Evolutionary conservation across 208 protist species (phyloP).

Genomic region (Kentomonas sorsogonicus): DNA sequence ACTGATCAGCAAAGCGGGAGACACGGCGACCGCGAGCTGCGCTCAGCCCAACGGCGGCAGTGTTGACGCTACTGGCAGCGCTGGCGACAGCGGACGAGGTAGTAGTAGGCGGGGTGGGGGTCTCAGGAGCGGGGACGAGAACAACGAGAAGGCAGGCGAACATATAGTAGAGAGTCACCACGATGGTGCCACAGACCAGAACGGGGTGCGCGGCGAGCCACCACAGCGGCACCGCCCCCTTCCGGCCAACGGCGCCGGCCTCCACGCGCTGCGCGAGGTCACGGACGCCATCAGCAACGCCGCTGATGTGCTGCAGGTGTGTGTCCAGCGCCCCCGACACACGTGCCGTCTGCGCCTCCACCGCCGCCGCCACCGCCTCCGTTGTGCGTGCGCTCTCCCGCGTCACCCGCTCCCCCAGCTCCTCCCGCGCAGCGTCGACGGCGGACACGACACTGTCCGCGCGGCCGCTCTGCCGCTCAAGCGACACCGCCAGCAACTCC

Average conservation of each 20-base stretch:
- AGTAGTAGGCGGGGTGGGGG: background rate
- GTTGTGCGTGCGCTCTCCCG: too few relatives aligned
- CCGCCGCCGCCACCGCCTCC: background rate
- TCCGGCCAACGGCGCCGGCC: background rate
- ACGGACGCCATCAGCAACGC: background rate
- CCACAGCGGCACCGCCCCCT: constrained; percentile 24
- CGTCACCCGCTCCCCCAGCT: too few relatives aligned
- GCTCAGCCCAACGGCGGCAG: too few relatives aligned
- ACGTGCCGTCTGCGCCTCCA: background rate
- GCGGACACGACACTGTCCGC: background rate
- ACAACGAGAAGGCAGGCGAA: constrained; percentile 66
- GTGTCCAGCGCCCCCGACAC: background rate
- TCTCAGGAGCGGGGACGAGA: constrained; percentile 44
- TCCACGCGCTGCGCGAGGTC: background rate
- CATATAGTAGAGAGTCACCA: constrained; percentile 61
- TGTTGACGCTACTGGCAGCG: too few relatives aligned
- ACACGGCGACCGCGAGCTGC: too few relatives aligned
- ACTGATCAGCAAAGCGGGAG: too few relatives aligned
- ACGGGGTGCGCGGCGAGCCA: constrained; percentile 46
- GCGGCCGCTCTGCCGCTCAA: background rate
- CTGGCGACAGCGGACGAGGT: too few relatives aligned
- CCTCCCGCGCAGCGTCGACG: background rate
- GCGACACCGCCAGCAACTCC: background rate
- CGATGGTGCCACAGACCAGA: constrained; percentile 28
- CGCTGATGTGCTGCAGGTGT: background rate